These are phyloP conservation scores for Setaria viridis DNA, from an alignment of 202 grass and related monocot species.

Conservation along the genomic window DNA sequence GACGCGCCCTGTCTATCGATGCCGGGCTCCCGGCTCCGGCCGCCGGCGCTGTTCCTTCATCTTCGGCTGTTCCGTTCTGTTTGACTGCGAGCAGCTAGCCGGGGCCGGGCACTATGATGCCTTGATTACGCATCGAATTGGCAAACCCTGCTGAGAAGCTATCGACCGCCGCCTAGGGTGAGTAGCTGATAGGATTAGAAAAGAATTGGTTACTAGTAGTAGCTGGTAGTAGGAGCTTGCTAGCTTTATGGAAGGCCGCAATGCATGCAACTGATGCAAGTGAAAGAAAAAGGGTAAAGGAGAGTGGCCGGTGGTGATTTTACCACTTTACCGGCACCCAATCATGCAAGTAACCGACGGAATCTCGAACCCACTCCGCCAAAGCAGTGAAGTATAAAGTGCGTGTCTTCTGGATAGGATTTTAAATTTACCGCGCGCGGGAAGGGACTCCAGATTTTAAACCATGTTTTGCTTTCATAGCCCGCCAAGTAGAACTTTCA, in stretches of 20 bases:
- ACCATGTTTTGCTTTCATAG: neutral
- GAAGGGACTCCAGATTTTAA: neutral
- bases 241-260: conserved; percentile 33
- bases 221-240: too few species aligned
- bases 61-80: neutral
- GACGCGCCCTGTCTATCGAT: conserved; percentile 22
- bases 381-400: neutral
- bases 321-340: conserved; percentile 38
- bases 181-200: neutral
- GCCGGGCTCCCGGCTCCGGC: neutral
- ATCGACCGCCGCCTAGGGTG: neutral
- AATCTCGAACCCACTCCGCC: neutral
- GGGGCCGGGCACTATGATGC: neutral
- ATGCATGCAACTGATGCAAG: neutral
- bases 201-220: conserved; percentile 8
- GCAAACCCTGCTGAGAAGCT: conserved; percentile 26
- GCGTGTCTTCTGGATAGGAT: neutral
- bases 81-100: neutral
- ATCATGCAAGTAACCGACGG: conserved; percentile 37
- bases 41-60: neutral
- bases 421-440: conserved; percentile 32
- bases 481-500: neutral
- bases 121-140: conserved; percentile 22
- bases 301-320: conserved; percentile 22
- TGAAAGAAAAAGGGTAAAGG: neutral